Evolutionary conservation across 2,329 filamentous ascomycete species (phyloP).

Genomic region (Periconia digitata): DNA sequence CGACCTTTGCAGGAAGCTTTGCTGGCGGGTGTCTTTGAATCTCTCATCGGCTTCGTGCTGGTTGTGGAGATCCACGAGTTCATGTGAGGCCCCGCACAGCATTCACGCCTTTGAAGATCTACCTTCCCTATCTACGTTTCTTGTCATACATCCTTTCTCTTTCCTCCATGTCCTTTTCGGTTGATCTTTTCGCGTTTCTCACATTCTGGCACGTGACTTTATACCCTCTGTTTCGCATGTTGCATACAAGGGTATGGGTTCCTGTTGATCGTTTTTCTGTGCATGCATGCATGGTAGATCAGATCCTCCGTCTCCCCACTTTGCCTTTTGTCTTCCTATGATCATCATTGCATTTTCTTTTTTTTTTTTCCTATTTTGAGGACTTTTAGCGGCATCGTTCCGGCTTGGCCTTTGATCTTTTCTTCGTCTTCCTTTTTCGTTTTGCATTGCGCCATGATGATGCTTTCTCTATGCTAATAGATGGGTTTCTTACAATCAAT

Average conservation of each 20-base stretch:
- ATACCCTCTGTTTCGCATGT: too few species aligned
- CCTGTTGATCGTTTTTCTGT: not conserved
- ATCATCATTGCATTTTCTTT: too few species aligned
- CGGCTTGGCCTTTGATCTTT: too few species aligned
- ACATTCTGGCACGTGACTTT: not conserved
- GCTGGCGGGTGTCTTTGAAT: slow-evolving; percentile 25
- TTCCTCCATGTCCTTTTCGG: not conserved
- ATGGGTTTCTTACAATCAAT: too few species aligned
- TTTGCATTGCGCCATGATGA: too few species aligned
- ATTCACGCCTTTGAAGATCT: not conserved
- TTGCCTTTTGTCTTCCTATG: not conserved
- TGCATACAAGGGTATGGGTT: too few species aligned
- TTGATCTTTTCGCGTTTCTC: not conserved
- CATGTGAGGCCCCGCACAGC: slow-evolving; percentile 7
- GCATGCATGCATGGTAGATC: not conserved
- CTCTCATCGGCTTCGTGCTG: slow-evolving; percentile 25
- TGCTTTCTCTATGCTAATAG: too few species aligned
- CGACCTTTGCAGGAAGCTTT: slow-evolving; percentile 22
- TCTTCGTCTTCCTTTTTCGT: too few species aligned
- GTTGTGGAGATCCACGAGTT: slow-evolving; percentile 24
- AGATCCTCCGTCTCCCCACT: not conserved
- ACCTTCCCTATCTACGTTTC: not conserved
- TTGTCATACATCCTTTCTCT: not conserved
- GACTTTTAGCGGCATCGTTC: not conserved
- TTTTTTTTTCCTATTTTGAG: too few species aligned